Percentiles rank a stretch among this genome's conserved stretches.
These are phyloP conservation scores for Albatrellus sp. DNA, from an alignment of 1,284 basidiomycete genomes.

Conservation along the genomic window DNA sequence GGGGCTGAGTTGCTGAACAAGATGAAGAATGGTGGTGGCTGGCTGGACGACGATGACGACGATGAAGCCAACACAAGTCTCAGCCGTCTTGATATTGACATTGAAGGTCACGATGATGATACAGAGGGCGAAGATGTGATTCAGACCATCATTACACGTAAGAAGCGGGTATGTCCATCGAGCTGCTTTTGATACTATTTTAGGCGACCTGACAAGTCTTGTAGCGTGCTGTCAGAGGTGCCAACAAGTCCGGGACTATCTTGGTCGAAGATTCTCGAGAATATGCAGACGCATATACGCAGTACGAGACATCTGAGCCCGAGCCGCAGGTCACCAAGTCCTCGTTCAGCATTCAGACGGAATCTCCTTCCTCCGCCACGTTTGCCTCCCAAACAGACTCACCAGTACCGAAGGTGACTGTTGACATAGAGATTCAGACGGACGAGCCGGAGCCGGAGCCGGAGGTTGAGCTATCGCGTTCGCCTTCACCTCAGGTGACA, in stretches of 20 bases:
- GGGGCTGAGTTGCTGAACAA: conserved; percentile 68
- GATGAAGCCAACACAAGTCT: conserved; percentile 10
- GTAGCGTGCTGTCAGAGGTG: conserved; percentile 55
- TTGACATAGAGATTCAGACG: conserved; percentile 30
- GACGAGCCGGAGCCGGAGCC: conserved; percentile 26
- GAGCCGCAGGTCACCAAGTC: conserved; percentile 15
- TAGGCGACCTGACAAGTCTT: background rate
- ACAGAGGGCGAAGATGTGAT: conserved; percentile 65
- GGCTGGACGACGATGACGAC: conserved; percentile 32
- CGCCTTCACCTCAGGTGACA: conserved; percentile 13
- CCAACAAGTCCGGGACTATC: conserved; percentile 34
- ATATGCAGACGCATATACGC: conserved; percentile 56
- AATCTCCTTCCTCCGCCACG: conserved; percentile 13
- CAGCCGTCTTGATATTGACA: conserved; percentile 21
- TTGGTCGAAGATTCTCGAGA: conserved; percentile 57
- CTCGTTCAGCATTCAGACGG: conserved; percentile 19
- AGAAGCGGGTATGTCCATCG: conserved; percentile 45
- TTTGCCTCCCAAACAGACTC: conserved; percentile 30
- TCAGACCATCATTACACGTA: conserved; percentile 72
- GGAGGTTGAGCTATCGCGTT: conserved; percentile 5
- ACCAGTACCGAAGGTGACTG: conserved; percentile 18
- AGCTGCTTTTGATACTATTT: background rate
- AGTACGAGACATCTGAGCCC: conserved; percentile 40
- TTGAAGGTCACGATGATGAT: conserved; percentile 34
- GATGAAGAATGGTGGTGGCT: conserved; percentile 36